Base-by-base conservation (phyloP, 306 rosid genomes). In the Myrica gale region DNA sequence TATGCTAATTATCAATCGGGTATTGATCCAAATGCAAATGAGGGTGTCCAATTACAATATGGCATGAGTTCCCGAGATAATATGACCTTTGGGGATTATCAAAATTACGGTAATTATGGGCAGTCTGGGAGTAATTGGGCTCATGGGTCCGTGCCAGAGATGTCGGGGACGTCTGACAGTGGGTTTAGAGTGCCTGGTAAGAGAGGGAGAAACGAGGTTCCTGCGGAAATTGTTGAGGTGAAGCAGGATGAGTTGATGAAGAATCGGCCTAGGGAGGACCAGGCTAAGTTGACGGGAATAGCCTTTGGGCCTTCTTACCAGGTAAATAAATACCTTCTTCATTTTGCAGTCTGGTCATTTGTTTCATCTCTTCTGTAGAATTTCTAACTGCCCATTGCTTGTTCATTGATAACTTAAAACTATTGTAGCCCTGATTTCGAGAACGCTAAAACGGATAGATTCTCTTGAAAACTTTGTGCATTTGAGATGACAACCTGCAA, bases 221-320 rank as follows among this genome's bases (percentile, higher is more conserved):
- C 96, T 0, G 46, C 82, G 17, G 96, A 92, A 69, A 83, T 92
- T 75, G 73, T 96, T 43, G 98, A 96, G 84, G 96, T 96, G 85
- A 92, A 88, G 89, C 98, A 92, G 76, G 98, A 92, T 9, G 99
- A 92, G 82, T 84, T 96, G 85, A 88, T 96, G 37, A 96, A 96
- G 89, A 89, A 96, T 44, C 84, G 98, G 69, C 98, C 98, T 19
- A 89, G 98, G 86, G 91, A 92, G 84, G 97, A 96, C 76, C 96
- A 95, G 76, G 87, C 32, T 54, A 96, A 92, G 88, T 71, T 76
- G 19, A 92, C 99, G 0, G 99, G 96, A 57, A 83, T 92, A 43
- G 97, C 99, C 76, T 92, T 89, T 78, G 98, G 99, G 42, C 99
- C 99, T 73, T 46, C 98, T 69, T 90, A 92, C 72, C 90, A 89